A percentile compares a stretch with the other conserved stretches of the same genome.
Evolutionary conservation across 768 basidiomycete species (phyloP).

Genomic region (Tubosaeta sp.): DNA sequence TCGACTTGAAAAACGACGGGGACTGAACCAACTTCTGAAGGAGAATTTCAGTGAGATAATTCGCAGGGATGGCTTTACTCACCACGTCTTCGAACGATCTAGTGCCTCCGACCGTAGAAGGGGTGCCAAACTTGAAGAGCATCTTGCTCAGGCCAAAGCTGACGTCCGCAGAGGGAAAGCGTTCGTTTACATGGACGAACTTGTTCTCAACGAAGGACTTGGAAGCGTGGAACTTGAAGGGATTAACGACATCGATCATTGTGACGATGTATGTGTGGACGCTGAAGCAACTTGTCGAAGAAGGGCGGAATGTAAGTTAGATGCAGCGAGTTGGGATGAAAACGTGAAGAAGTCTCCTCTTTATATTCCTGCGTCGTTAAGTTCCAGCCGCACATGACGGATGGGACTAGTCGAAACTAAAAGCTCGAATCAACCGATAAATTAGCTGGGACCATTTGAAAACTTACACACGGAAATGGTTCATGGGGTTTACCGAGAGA

Average conservation of each 20-base stretch:
- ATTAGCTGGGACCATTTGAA: not conserved
- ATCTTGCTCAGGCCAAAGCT: not conserved
- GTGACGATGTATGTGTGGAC: not conserved
- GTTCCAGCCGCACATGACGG: constrained; percentile 1
- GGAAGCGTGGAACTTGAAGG: constrained; percentile 11
- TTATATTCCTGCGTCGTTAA: constrained; percentile 8
- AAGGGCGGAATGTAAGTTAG: not conserved
- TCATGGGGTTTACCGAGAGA: not conserved
- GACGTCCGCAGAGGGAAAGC: not conserved
- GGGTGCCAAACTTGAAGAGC: constrained; percentile 6
- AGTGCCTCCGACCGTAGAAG: not conserved
- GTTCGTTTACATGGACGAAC: not conserved
- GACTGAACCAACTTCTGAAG: not conserved
- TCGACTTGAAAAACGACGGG: not conserved
- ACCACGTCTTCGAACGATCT: constrained; percentile 7
- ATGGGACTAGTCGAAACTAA: constrained; percentile 1
- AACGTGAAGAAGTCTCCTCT: not conserved
- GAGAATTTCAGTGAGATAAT: not conserved
- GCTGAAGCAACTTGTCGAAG: constrained; percentile 3
- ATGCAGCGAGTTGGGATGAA: not conserved
- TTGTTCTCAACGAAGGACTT: constrained; percentile 5
- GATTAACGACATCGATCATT: constrained; percentile 13
- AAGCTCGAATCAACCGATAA: not conserved
- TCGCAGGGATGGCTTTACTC: not conserved
- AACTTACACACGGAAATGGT: constrained; percentile 1